A percentile compares a stretch with the other conserved stretches of the same genome.
Conservation (phyloP, 345 rosid genomes). For the Camelina laxa region DNA sequence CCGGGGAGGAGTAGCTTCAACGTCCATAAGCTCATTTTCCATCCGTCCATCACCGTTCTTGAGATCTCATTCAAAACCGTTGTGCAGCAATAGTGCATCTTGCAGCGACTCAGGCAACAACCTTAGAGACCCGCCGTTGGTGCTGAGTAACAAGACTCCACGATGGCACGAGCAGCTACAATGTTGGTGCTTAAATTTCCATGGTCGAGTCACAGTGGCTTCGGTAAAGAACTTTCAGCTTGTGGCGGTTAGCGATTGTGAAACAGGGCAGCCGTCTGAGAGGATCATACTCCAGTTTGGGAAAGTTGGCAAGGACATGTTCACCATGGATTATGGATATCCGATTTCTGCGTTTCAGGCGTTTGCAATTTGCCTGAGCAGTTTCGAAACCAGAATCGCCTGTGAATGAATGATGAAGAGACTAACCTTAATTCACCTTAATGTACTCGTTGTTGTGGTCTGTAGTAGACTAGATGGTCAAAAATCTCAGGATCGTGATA, state of each 20-base stretch:
- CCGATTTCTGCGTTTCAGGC: constrained; percentile 84
- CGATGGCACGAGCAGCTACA: constrained; percentile 89
- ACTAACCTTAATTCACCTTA: constrained; percentile 3
- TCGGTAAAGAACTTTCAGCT: constrained; percentile 82
- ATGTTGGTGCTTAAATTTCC: constrained; percentile 84
- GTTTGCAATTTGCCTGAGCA: constrained; percentile 77
- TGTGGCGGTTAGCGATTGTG: constrained; percentile 58
- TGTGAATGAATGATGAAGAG: constrained; percentile 66
- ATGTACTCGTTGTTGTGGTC: constrained; percentile 23
- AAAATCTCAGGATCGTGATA: neutral
- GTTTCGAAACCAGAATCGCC: constrained; percentile 81
- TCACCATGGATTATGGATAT: constrained; percentile 79
- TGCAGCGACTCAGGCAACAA: constrained; percentile 42
- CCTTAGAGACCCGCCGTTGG: constrained; percentile 51
- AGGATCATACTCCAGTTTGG: constrained; percentile 75
- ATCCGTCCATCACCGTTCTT: constrained; percentile 50
- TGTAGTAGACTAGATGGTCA: constrained; percentile 1
- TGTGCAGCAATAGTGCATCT: constrained; percentile 32
- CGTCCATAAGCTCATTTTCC: constrained; percentile 28
- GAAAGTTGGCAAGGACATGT: constrained; percentile 76
- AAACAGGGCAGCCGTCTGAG: constrained; percentile 53
- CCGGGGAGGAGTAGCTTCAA: constrained; percentile 17
- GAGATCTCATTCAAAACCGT: constrained; percentile 54
- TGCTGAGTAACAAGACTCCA: constrained; percentile 71
- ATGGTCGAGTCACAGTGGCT: constrained; percentile 80